A percentile compares a stretch with the other conserved stretches of the same genome.
Conservation (phyloP, 225 moss, liverwort and hornwort genomes). For the Marchantia paleacea region DNA sequence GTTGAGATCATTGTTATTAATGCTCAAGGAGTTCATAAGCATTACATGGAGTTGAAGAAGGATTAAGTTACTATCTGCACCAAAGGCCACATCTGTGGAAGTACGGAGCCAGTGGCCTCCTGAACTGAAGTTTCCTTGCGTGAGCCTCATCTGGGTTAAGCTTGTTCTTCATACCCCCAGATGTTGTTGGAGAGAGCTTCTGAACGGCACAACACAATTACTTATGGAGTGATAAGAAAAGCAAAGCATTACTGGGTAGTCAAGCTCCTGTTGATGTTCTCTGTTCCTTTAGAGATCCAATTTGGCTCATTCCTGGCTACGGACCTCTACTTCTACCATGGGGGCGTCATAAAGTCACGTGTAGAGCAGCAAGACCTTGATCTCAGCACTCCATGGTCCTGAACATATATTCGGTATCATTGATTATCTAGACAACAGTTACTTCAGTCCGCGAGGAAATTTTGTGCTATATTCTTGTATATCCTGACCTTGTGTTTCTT, state of each 20-base stretch:
- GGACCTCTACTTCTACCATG: not conserved
- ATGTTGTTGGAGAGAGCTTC: not conserved
- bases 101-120: not conserved
- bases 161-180: not conserved
- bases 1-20: slow-evolving; percentile 49
- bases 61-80: slow-evolving; percentile 24
- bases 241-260: not conserved
- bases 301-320: not conserved
- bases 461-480: not conserved
- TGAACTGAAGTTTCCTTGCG: not conserved
- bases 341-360: not conserved
- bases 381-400: not conserved
- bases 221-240: not conserved
- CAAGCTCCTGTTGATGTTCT: not conserved
- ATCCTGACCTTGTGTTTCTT: not conserved
- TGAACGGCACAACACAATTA: not conserved
- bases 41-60: slow-evolving; percentile 46
- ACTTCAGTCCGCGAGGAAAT: not conserved
- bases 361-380: slow-evolving; percentile 2
- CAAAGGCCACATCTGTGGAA: not conserved
- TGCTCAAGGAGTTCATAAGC: slow-evolving; percentile 35
- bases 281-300: not conserved
- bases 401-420: not conserved
- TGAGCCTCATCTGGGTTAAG: not conserved
- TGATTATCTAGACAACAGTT: not conserved